These are phyloP conservation scores for Melocanna baccifera DNA, from an alignment of 176 grass and related monocot species.

Conservation along the genomic window DNA sequence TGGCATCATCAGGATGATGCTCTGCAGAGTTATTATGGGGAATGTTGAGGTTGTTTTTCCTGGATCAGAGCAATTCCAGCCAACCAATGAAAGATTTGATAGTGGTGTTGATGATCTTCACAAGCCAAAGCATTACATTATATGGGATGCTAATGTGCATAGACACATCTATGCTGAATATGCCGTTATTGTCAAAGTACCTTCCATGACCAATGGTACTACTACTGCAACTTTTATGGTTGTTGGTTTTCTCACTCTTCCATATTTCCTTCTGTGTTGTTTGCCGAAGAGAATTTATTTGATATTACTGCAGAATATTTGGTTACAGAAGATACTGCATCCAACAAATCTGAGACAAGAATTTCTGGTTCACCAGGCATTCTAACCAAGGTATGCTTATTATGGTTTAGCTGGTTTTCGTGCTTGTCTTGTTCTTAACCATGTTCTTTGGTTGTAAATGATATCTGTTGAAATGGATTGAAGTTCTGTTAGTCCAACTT, in stretches of 20 bases:
- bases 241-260: background rate
- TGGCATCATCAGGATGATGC: slow-evolving; percentile 63
- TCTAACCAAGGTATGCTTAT: slow-evolving; percentile 48
- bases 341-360: slow-evolving; percentile 37
- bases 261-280: slow-evolving; percentile 15
- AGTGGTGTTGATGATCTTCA: slow-evolving; percentile 68
- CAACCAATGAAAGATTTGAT: slow-evolving; percentile 63
- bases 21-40: slow-evolving; percentile 87
- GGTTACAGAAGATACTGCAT: slow-evolving; percentile 33
- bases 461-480: background rate
- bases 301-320: slow-evolving; percentile 42
- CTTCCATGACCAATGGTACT: slow-evolving; percentile 53
- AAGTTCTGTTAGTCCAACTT: background rate
- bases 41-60: slow-evolving; percentile 59
- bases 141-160: slow-evolving; percentile 68
- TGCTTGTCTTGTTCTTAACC: background rate
- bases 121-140: slow-evolving; percentile 69
- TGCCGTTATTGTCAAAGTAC: slow-evolving; percentile 57
- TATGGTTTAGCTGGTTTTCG: background rate
- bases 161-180: slow-evolving; percentile 71
- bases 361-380: slow-evolving; percentile 46
- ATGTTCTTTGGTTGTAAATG: slow-evolving; percentile 2
- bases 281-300: slow-evolving; percentile 16
- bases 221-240: background rate
- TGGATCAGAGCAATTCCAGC: slow-evolving; percentile 70